Evolutionary conservation across 208 protist species (phyloP).

Genomic region (Trypanosoma brucei): DNA sequence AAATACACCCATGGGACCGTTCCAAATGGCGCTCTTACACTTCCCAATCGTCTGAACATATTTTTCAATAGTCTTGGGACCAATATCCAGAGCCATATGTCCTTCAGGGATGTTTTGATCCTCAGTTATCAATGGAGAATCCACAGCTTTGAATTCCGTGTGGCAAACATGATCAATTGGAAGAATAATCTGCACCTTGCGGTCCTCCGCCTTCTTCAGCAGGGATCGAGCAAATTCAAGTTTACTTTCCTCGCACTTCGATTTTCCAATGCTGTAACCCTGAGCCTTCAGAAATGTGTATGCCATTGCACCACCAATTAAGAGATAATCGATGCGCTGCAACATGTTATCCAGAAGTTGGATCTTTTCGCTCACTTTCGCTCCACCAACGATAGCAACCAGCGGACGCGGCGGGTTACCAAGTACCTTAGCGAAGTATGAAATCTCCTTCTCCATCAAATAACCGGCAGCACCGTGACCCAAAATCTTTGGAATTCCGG

Average conservation of each 20-base stretch:
- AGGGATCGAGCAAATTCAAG: conserved; percentile 77
- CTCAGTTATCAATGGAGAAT: conserved; percentile 62
- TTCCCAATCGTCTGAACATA: conserved; percentile 78
- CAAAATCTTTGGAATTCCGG: conserved; percentile 78
- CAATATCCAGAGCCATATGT: conserved; percentile 96
- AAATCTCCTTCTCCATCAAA: conserved; percentile 98
- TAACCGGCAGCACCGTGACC: conserved; percentile 94
- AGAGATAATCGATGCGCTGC: conserved; percentile 96
- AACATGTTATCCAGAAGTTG: conserved; percentile 98
- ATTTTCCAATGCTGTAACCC: conserved; percentile 91
- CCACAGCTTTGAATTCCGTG: conserved; percentile 87
- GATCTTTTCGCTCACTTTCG: conserved; percentile 99
- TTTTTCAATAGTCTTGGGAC: conserved; percentile 84
- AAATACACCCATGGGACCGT: conserved; percentile 97
- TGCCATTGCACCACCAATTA: conserved; percentile 99
- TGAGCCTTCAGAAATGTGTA: conserved; percentile 96
- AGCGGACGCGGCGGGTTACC: conserved; percentile 84
- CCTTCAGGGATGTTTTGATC: conserved; percentile 72
- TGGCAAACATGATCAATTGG: conserved; percentile 96
- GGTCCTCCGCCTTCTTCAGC: conserved; percentile 93
- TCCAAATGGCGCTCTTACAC: conserved; percentile 96
- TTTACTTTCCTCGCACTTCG: conserved; percentile 93
- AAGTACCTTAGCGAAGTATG: conserved; percentile 95
- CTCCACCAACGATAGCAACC: conserved; percentile 96
- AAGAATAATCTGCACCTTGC: conserved; percentile 95